These are phyloP conservation scores for Tarenaya hassleriana DNA, from an alignment of 345 rosid genomes.

Conservation along the genomic window DNA sequence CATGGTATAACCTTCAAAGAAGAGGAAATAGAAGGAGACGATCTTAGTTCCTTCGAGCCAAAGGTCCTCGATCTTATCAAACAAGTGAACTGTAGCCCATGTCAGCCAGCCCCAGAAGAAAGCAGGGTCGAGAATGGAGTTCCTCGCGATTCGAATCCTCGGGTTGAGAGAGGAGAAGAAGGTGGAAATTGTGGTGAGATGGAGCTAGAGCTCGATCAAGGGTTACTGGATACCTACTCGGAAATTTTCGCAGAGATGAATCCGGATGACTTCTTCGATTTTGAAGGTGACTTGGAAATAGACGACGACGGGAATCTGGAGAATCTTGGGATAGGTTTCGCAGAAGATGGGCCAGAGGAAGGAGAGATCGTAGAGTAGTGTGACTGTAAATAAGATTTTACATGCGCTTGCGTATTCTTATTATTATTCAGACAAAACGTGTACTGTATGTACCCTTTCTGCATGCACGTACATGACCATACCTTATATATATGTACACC, in stretches of 20 bases:
- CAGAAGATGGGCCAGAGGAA: slow-evolving; percentile 64
- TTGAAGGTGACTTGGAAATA: slow-evolving; percentile 42
- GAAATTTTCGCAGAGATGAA: slow-evolving; percentile 57
- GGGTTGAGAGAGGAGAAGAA: slow-evolving; percentile 14
- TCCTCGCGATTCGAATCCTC: slow-evolving; percentile 12
- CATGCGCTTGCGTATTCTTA: too few relatives aligned
- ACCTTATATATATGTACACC: too few relatives aligned
- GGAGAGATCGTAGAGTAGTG: slow-evolving; percentile 64
- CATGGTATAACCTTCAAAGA: slow-evolving; percentile 49
- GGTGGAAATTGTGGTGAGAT: slow-evolving; percentile 25
- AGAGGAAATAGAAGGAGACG: slow-evolving; percentile 66
- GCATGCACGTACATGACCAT: too few relatives aligned
- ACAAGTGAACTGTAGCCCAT: slow-evolving; percentile 23
- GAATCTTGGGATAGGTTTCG: slow-evolving; percentile 17
- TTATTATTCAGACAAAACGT: too few relatives aligned
- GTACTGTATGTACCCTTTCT: too few relatives aligned
- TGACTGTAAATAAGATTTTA: too few relatives aligned
- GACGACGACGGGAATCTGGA: slow-evolving; percentile 26
- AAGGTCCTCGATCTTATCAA: slow-evolving; percentile 39
- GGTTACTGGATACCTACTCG: slow-evolving; percentile 53
- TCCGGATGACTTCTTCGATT: slow-evolving; percentile 63
- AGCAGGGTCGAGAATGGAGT: slow-evolving; percentile 21
- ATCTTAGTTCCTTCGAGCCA: slow-evolving; percentile 34
- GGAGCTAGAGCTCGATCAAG: slow-evolving; percentile 66
- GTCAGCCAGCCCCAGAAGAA: slow-evolving; percentile 15